Percentiles rank a stretch among this genome's conserved stretches.
Evolutionary conservation across 2,329 filamentous ascomycete genomes (phyloP).

Genomic region (Venturia oleaginea): DNA sequence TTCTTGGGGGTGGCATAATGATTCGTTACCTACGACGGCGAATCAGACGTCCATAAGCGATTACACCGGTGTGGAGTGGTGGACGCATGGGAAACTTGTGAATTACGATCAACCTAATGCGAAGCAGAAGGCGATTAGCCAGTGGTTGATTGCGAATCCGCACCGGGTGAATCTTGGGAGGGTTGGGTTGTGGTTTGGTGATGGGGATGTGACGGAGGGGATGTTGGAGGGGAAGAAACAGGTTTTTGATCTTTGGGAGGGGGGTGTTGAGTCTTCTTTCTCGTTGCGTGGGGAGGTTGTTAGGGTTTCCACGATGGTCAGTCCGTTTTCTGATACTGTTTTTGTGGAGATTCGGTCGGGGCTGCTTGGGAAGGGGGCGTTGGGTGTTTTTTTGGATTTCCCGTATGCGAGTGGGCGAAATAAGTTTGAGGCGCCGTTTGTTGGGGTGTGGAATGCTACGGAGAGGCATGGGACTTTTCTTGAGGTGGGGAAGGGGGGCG

Average conservation of each 20-base stretch:
- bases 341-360: neutral
- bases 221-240: neutral
- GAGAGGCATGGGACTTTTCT: slow-evolving; percentile 16
- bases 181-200: slow-evolving; percentile 39
- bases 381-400: slow-evolving; percentile 45
- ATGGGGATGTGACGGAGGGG: slow-evolving; percentile 27
- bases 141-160: slow-evolving; percentile 47
- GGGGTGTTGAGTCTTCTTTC: neutral
- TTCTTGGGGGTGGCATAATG: slow-evolving; percentile 40
- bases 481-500: neutral
- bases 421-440: slow-evolving; percentile 48
- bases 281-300: neutral
- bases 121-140: slow-evolving; percentile 33
- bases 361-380: slow-evolving; percentile 21
- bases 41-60: neutral
- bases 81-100: neutral
- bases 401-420: slow-evolving; percentile 39
- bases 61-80: neutral
- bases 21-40: slow-evolving; percentile 31
- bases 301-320: neutral
- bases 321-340: neutral
- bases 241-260: neutral
- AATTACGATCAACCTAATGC: slow-evolving; percentile 22
- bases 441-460: slow-evolving; percentile 43
- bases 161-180: slow-evolving; percentile 43